phyloP scores from a whole-genome alignment of 2,329 filamentous ascomycete genomes.

The Truncatella angustata region DNA sequence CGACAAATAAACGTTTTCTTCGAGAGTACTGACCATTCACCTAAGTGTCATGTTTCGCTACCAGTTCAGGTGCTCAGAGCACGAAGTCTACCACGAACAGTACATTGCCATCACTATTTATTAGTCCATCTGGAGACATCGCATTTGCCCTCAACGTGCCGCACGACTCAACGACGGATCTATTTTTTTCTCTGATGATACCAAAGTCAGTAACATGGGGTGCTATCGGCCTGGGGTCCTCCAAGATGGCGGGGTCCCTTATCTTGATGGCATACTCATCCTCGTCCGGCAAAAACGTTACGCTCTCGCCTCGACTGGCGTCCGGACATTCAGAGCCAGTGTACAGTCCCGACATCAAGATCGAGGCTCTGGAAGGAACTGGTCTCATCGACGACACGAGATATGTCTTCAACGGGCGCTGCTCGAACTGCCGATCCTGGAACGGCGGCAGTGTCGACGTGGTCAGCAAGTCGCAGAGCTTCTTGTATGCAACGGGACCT shows the following conservation, averaged over 20 bases:
- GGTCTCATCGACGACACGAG: slow-evolving; percentile 42
- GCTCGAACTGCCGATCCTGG: slow-evolving; percentile 54
- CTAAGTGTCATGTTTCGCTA: slow-evolving; percentile 5
- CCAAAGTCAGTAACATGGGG: slow-evolving; percentile 47
- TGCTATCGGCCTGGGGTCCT: slow-evolving; percentile 52
- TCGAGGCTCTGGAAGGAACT: slow-evolving; percentile 45
- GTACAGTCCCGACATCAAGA: slow-evolving; percentile 41
- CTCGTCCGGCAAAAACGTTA: slow-evolving; percentile 45
- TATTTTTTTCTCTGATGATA: slow-evolving; percentile 55
- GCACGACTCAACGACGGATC: slow-evolving; percentile 52
- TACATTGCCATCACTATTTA: slow-evolving; percentile 23
- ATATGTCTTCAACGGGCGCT: slow-evolving; percentile 50
- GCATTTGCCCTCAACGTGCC: slow-evolving; percentile 74
- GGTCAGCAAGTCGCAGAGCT: slow-evolving; percentile 42
- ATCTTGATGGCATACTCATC: slow-evolving; percentile 55
- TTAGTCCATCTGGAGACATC: slow-evolving; percentile 28
- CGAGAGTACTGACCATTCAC: too few species aligned
- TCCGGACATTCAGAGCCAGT: slow-evolving; percentile 51
- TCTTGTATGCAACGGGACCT: slow-evolving; percentile 57
- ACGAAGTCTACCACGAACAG: slow-evolving; percentile 13
- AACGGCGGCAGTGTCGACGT: slow-evolving; percentile 47
- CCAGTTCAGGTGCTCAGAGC: slow-evolving; percentile 17
- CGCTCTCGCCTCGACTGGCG: slow-evolving; percentile 53
- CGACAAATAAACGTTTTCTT: neutral
- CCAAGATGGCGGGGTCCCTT: slow-evolving; percentile 50